Evolutionary conservation across 78 protist species (phyloP).

Genomic region (Reticulomyxa filosa): DNA sequence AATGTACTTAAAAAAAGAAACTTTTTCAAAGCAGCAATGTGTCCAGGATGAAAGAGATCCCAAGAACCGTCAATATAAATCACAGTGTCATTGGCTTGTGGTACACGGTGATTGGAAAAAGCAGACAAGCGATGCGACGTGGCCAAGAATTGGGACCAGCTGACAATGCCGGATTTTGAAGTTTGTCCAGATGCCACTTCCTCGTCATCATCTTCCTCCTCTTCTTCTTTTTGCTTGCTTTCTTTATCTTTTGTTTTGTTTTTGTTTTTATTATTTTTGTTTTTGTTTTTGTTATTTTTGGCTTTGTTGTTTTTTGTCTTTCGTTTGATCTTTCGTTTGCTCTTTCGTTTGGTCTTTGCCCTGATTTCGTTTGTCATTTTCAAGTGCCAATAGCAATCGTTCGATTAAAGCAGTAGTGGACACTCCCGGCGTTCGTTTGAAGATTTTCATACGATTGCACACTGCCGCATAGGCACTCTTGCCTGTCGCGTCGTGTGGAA

Average conservation of each 20-base stretch:
- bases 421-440: slow-evolving; percentile 48
- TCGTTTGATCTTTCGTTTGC: too few species aligned
- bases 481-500: slow-evolving; percentile 29
- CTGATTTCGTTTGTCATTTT: too few species aligned
- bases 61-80: slow-evolving; percentile 75
- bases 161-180: too few species aligned
- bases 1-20: too few species aligned
- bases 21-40: slow-evolving; percentile 38
- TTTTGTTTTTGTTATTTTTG: slow-evolving; percentile 30
- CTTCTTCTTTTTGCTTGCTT: too few species aligned
- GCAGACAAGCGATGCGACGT: not conserved
- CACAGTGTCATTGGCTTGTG: slow-evolving; percentile 33
- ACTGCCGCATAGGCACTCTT: slow-evolving; percentile 48
- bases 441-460: slow-evolving; percentile 8
- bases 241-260: too few species aligned
- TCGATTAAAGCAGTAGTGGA: slow-evolving; percentile 81
- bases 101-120: not conserved
- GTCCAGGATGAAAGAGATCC: slow-evolving; percentile 74
- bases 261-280: too few species aligned
- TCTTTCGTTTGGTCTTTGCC: too few species aligned
- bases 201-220: too few species aligned
- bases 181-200: too few species aligned
- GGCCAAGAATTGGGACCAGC: slow-evolving; percentile 37
- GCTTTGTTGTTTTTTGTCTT: slow-evolving; percentile 16
- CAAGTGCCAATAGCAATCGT: slow-evolving; percentile 77